These are phyloP conservation scores for Diaporthe destruens DNA, from an alignment of 2,329 filamentous ascomycete genomes.

Conservation along the genomic window DNA sequence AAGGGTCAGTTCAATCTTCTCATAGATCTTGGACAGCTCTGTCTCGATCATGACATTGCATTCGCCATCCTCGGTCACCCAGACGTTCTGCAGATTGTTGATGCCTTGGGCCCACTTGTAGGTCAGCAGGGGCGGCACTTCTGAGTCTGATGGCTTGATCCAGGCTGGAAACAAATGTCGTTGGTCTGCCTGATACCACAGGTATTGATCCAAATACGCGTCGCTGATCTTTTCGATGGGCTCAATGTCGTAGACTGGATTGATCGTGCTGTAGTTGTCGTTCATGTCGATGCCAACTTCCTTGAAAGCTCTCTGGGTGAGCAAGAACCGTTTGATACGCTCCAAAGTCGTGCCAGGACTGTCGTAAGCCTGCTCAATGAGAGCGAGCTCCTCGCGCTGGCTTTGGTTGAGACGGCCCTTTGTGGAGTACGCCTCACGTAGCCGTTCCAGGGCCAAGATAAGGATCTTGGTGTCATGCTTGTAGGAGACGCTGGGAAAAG, in stretches of 20 bases:
- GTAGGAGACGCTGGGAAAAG: slow-evolving; percentile 98
- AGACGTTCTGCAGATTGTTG: slow-evolving; percentile 96
- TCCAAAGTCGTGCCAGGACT: slow-evolving; percentile 96
- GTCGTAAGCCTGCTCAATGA: slow-evolving; percentile 98
- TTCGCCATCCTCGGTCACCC: slow-evolving; percentile 93
- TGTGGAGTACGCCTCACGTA: slow-evolving; percentile 96
- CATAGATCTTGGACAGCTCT: slow-evolving; percentile 98
- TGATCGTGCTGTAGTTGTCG: slow-evolving; percentile 99
- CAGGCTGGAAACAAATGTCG: slow-evolving; percentile 96
- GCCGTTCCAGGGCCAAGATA: slow-evolving; percentile 91
- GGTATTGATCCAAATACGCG: slow-evolving; percentile 96
- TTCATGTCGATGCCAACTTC: slow-evolving; percentile 99
- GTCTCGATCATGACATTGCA: slow-evolving; percentile 99
- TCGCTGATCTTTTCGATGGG: slow-evolving; percentile 99
- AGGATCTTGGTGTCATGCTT: slow-evolving; percentile 99
- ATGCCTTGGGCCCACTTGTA: slow-evolving; percentile 99
- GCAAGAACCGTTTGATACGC: slow-evolving; percentile 95
- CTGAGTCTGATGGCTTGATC: slow-evolving; percentile 99
- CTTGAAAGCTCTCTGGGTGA: slow-evolving; percentile 98
- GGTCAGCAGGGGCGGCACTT: slow-evolving; percentile 91
- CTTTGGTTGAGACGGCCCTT: slow-evolving; percentile 97
- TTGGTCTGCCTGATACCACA: slow-evolving; percentile 99
- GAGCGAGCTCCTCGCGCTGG: slow-evolving; percentile 93
- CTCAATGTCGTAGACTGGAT: slow-evolving; percentile 98
- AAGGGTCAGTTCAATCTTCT: slow-evolving; percentile 97